Conservation (phyloP, 116 monocot species). For the Posidonia oceanica region DNA sequence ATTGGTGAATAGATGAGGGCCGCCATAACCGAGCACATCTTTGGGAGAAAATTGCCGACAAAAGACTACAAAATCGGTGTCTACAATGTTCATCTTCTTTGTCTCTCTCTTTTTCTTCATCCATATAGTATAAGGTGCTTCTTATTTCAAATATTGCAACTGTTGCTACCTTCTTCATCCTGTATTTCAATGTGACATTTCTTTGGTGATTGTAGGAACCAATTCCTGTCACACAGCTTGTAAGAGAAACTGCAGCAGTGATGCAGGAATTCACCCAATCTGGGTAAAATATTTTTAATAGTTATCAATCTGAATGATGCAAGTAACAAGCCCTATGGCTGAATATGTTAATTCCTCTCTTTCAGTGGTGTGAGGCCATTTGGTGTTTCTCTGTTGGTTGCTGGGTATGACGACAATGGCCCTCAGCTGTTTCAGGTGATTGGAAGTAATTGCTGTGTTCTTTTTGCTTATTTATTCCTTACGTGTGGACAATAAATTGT, state of each 20-base stretch:
- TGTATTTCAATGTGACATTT: not conserved
- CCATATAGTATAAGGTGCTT: no score
- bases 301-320: not conserved
- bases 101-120: no score
- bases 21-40: no score
- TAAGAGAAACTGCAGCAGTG: constrained; percentile 92
- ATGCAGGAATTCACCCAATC: constrained; percentile 99
- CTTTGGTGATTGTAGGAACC: constrained; percentile 43
- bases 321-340: not conserved
- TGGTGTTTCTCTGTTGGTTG: constrained; percentile 91
- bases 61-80: no score
- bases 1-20: no score
- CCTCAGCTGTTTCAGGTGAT: constrained; percentile 87
- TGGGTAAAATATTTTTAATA: constrained; percentile 39
- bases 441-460: not conserved
- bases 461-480: no score
- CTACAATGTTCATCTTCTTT: no score
- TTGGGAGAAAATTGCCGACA: no score
- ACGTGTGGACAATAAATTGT: not conserved
- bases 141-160: no score
- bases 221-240: constrained; percentile 94
- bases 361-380: constrained; percentile 93
- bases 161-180: no score
- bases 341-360: constrained; percentile 5
- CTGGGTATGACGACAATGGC: constrained; percentile 97